These are phyloP conservation scores for Talaromyces piceae DNA, from an alignment of 2,329 filamentous ascomycete genomes.

Conservation along the genomic window DNA sequence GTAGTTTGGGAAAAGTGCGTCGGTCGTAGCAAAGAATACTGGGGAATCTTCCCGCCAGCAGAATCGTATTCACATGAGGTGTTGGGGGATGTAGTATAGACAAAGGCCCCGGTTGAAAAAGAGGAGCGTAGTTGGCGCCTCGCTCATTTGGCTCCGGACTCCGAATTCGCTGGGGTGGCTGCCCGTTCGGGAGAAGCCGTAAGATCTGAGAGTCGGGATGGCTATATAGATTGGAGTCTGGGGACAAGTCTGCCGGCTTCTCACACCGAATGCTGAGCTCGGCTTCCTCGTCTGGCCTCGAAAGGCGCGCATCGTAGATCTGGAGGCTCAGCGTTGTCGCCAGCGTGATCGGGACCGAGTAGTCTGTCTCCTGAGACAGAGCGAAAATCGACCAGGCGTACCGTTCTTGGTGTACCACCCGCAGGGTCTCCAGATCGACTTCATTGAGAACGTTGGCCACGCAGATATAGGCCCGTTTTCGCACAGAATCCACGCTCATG, in stretches of 20 bases:
- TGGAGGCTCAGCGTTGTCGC: conserved; percentile 76
- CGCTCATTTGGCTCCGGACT: conserved; percentile 28
- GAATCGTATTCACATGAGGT: conserved; percentile 66
- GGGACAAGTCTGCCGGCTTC: conserved; percentile 17
- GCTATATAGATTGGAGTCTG: conserved; percentile 24
- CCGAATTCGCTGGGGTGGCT: conserved; percentile 30
- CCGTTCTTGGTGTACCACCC: conserved; percentile 59
- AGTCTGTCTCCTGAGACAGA: conserved; percentile 60
- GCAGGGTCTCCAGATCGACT: conserved; percentile 68
- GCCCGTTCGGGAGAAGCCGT: conserved; percentile 26
- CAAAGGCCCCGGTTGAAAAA: conserved; percentile 73
- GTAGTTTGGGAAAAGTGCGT: conserved; percentile 71
- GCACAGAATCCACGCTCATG: conserved; percentile 66
- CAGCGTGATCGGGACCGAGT: conserved; percentile 67
- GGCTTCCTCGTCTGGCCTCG: conserved; percentile 27
- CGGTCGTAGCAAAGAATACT: conserved; percentile 85
- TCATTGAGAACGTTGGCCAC: conserved; percentile 71
- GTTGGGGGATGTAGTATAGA: conserved; percentile 71
- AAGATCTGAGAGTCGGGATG: conserved; percentile 25
- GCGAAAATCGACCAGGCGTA: conserved; percentile 81
- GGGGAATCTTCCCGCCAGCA: conserved; percentile 81
- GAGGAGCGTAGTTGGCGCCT: conserved; percentile 53
- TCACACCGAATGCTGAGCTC: conserved; percentile 30
- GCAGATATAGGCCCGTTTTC: conserved; percentile 68
- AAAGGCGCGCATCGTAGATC: conserved; percentile 65